Evolutionary conservation across 1,139 yeast species (phyloP).

Genomic region (Candida frijolesensis): DNA sequence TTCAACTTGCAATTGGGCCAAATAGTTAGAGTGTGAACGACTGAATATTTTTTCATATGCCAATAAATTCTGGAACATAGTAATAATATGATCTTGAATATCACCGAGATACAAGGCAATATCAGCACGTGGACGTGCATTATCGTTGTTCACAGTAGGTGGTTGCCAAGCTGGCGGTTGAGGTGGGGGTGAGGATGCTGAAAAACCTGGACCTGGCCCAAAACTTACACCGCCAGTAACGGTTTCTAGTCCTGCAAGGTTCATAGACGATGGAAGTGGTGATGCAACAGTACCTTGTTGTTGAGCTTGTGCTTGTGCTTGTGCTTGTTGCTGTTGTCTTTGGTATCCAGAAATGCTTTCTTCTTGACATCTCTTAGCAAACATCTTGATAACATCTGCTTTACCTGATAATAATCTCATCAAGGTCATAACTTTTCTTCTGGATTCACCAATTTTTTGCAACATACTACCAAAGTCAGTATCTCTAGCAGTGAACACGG

Average conservation of each 20-base stretch:
- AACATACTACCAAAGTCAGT: slow-evolving; percentile 69
- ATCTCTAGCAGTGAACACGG: slow-evolving; percentile 40
- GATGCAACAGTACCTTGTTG: not conserved
- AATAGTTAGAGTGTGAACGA: slow-evolving; percentile 86
- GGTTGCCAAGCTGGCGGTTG: slow-evolving; percentile 8
- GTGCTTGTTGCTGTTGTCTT: slow-evolving; percentile 24
- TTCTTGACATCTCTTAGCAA: slow-evolving; percentile 94
- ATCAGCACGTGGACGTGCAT: slow-evolving; percentile 75
- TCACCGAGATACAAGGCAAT: slow-evolving; percentile 90
- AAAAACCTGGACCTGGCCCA: slow-evolving; percentile 3
- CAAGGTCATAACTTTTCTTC: slow-evolving; percentile 82
- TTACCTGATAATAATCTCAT: slow-evolving; percentile 90
- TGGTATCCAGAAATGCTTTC: slow-evolving; percentile 20
- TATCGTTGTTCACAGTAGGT: slow-evolving; percentile 13
- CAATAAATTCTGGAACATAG: slow-evolving; percentile 88
- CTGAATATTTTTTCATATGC: slow-evolving; percentile 93
- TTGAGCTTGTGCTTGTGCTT: slow-evolving; percentile 7
- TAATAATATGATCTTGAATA: slow-evolving; percentile 95
- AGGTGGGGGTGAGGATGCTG: slow-evolving; percentile 5
- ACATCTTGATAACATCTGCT: slow-evolving; percentile 97
- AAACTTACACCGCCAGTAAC: slow-evolving; percentile 4
- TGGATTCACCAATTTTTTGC: slow-evolving; percentile 78
- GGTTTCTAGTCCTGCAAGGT: not conserved
- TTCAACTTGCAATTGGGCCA: slow-evolving; percentile 93
- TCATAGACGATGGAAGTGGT: slow-evolving; percentile 3